Evolutionary conservation across 1,139 yeast genomes (phyloP).

Genomic region (Blastobotrys petasosporus): DNA sequence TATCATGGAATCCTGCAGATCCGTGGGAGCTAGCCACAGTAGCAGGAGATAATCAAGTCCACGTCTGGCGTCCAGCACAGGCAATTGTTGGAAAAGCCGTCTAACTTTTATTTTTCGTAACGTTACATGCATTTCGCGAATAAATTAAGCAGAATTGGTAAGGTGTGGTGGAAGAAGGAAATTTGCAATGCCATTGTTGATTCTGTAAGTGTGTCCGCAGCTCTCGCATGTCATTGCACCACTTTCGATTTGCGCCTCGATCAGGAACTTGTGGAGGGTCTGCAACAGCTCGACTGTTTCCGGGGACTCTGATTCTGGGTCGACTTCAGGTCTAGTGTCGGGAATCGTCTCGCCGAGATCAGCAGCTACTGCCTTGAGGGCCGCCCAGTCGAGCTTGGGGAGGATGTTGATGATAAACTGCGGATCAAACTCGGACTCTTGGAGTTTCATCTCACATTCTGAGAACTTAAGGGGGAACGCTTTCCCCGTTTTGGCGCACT

Average conservation of each 20-base stretch:
- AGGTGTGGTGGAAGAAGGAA: slow-evolving; percentile 91
- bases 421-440: slow-evolving; percentile 78
- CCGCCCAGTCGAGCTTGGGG: slow-evolving; percentile 84
- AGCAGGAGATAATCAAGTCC: slow-evolving; percentile 83
- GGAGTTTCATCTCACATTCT: slow-evolving; percentile 51
- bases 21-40: slow-evolving; percentile 78
- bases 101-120: neutral
- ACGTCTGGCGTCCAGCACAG: slow-evolving; percentile 64
- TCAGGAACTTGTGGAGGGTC: slow-evolving; percentile 70
- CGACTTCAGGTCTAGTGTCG: slow-evolving; percentile 54
- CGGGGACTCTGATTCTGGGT: slow-evolving; percentile 36
- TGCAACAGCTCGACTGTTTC: slow-evolving; percentile 59
- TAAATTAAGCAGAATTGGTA: slow-evolving; percentile 32
- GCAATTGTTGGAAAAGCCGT: slow-evolving; percentile 30
- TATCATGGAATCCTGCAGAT: slow-evolving; percentile 78
- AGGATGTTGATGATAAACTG: slow-evolving; percentile 72
- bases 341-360: slow-evolving; percentile 76
- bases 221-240: slow-evolving; percentile 86
- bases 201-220: slow-evolving; percentile 82
- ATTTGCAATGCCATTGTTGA: slow-evolving; percentile 91
- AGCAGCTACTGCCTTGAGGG: slow-evolving; percentile 65
- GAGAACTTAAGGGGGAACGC: slow-evolving; percentile 81
- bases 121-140: neutral
- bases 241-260: slow-evolving; percentile 75
- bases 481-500: slow-evolving; percentile 66